Conservation (phyloP, 768 basidiomycete species). For the Pleurotus salmoneostramineus region DNA sequence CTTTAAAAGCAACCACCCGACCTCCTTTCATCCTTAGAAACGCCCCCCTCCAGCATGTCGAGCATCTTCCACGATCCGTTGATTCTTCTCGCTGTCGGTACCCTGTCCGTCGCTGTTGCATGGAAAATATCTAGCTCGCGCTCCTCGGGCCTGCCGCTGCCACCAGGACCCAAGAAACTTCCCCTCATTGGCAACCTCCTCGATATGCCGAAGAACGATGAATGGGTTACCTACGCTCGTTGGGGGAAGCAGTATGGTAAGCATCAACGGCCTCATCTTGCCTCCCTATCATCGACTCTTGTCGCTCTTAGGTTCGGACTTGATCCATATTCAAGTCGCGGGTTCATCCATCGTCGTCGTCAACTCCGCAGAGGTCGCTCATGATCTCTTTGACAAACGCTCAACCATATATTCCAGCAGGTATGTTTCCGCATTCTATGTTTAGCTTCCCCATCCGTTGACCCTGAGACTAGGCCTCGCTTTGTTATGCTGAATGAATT, state of each 20-base stretch:
- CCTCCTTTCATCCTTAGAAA: neutral
- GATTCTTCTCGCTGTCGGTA: neutral
- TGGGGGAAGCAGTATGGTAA: conserved; percentile 19
- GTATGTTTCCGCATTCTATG: conserved; percentile 4
- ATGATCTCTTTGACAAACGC: conserved; percentile 18
- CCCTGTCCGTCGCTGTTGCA: neutral
- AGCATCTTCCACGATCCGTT: neutral
- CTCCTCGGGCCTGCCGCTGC: conserved; percentile 12
- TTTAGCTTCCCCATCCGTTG: conserved; percentile 9
- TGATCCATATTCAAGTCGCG: conserved; percentile 17
- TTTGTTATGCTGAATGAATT: conserved; percentile 18
- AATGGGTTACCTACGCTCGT: conserved; percentile 18
- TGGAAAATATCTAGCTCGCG: neutral
- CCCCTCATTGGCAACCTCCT: conserved; percentile 21
- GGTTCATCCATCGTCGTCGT: conserved; percentile 24
- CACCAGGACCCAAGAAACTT: conserved; percentile 21
- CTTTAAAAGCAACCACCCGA: neutral
- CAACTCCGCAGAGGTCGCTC: conserved; percentile 19
- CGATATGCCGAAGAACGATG: conserved; percentile 15
- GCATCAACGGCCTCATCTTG: neutral
- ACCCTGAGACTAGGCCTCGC: conserved; percentile 21
- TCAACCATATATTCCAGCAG: conserved; percentile 19
- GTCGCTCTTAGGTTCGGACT: conserved; percentile 11
- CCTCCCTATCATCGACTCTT: conserved; percentile 17
- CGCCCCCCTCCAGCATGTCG: neutral